Conservation (phyloP, 495 filamentous ascomycete genomes). For the Neurospora sp. region DNA sequence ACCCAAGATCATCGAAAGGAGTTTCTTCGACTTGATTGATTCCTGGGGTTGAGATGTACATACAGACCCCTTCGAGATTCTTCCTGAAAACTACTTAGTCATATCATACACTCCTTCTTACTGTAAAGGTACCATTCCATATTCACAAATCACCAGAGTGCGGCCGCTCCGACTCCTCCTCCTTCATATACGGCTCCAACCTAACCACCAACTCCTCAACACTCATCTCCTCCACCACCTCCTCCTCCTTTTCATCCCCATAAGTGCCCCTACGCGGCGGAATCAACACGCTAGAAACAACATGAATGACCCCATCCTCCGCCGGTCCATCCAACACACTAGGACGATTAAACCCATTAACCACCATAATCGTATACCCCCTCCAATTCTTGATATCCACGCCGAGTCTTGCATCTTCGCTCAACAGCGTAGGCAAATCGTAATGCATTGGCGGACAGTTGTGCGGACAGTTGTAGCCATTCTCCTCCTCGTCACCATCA, state of each 20-base stretch:
- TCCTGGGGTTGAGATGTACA: not conserved
- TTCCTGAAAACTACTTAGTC: no score
- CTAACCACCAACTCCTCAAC: slow-evolving; percentile 18
- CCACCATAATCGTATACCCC: slow-evolving; percentile 51
- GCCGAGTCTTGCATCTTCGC: slow-evolving; percentile 41
- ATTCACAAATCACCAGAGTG: slow-evolving; percentile 9
- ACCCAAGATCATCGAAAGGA: not conserved
- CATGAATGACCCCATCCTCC: slow-evolving; percentile 67
- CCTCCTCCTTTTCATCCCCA: slow-evolving; percentile 11
- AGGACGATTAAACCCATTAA: slow-evolving; percentile 58
- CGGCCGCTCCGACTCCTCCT: not conserved
- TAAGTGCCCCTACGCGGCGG: slow-evolving; percentile 46
- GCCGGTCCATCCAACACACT: slow-evolving; percentile 56
- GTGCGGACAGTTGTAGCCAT: not conserved
- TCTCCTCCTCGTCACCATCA: not conserved
- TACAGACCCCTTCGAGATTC: not conserved
- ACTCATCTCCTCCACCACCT: slow-evolving; percentile 10
- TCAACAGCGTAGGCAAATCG: slow-evolving; percentile 57
- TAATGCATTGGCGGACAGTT: slow-evolving; percentile 32
- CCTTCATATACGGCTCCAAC: slow-evolving; percentile 17
- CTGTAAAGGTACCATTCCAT: not conserved
- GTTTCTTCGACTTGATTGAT: not conserved
- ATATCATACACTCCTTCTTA: not conserved
- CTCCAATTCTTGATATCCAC: slow-evolving; percentile 59
- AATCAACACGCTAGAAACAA: slow-evolving; percentile 58